Conservation (phyloP, 352 stramenopile species). For the Globisporangium cylindrosporum region DNA sequence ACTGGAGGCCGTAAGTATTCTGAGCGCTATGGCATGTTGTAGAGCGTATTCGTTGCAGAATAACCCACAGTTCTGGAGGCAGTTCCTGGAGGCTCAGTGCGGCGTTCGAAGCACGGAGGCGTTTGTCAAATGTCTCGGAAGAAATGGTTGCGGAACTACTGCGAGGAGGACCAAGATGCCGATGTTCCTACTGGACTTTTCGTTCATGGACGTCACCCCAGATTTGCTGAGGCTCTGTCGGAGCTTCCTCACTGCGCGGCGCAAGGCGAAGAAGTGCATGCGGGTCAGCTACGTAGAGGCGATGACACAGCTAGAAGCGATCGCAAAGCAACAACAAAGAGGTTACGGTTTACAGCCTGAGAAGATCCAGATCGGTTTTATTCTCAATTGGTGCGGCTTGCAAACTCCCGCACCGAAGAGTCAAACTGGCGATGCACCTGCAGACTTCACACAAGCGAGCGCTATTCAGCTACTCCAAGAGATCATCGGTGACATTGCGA, state of each 20-base stretch:
- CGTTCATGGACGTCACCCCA: constrained; percentile 23
- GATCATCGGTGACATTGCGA: neutral
- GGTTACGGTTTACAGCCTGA: neutral
- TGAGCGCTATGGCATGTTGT: constrained; percentile 25
- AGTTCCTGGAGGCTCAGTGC: constrained; percentile 18
- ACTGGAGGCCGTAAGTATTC: constrained; percentile 26
- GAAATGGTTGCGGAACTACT: neutral
- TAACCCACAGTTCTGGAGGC: constrained; percentile 36
- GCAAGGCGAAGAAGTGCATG: constrained; percentile 23
- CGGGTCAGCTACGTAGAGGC: constrained; percentile 20
- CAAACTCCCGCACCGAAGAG: neutral
- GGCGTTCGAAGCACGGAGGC: constrained; percentile 2
- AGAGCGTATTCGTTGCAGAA: constrained; percentile 27
- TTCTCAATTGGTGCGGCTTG: constrained; percentile 9
- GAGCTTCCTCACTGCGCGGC: constrained; percentile 22
- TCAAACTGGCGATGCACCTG: neutral
- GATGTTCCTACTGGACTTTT: constrained; percentile 40
- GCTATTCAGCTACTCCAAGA: neutral
- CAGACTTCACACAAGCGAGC: neutral
- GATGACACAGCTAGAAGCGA: constrained; percentile 23
- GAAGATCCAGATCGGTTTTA: constrained; percentile 6
- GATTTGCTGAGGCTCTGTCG: constrained; percentile 29
- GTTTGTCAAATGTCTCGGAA: constrained; percentile 11
- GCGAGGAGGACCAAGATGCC: constrained; percentile 18
- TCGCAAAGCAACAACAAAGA: constrained; percentile 3